Conservation (phyloP, 2,329 filamentous ascomycete species). For the Trichoderma asperellum region DNA sequence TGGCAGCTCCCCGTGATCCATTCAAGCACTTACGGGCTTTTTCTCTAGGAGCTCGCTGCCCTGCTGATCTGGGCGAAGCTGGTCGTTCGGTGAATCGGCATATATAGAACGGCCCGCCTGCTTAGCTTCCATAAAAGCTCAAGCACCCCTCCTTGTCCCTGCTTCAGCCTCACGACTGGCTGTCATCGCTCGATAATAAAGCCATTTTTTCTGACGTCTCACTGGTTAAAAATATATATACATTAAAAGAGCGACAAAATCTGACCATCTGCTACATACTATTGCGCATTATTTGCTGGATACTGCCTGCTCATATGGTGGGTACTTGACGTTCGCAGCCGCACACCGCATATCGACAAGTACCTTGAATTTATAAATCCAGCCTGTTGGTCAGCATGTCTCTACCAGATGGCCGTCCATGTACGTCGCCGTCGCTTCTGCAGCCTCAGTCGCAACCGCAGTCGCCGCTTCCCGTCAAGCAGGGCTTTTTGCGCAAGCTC, state of each 20-base stretch:
- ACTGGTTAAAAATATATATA: conserved; percentile 14
- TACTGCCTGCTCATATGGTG: neutral
- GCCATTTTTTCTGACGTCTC: neutral
- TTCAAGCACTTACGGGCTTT: neutral
- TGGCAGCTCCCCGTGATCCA: neutral
- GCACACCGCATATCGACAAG: conserved; percentile 9
- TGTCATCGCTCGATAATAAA: conserved; percentile 9
- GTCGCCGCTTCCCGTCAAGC: conserved; percentile 32
- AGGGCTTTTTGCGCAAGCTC: conserved; percentile 39
- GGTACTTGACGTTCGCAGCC: conserved; percentile 12
- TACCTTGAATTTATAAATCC: neutral
- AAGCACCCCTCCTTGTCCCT: conserved; percentile 2
- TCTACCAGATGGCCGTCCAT: conserved; percentile 38
- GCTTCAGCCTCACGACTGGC: conserved; percentile 21
- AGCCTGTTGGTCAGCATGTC: conserved; percentile 37
- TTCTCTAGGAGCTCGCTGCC: neutral
- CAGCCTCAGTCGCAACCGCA: conserved; percentile 23
- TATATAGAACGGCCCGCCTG: conserved; percentile 1
- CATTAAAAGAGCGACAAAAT: neutral
- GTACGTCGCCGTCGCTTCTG: conserved; percentile 35
- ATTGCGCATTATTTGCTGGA: neutral
- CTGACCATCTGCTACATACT: neutral
- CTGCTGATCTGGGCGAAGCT: neutral
- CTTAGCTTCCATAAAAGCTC: conserved; percentile 5
- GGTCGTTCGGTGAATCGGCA: conserved; percentile 15